A percentile compares a stretch with the other conserved stretches of the same genome.
Evolutionary conservation across 164 flowering plant species (phyloP).

Genomic region (Tetrastigma voinierianum): DNA sequence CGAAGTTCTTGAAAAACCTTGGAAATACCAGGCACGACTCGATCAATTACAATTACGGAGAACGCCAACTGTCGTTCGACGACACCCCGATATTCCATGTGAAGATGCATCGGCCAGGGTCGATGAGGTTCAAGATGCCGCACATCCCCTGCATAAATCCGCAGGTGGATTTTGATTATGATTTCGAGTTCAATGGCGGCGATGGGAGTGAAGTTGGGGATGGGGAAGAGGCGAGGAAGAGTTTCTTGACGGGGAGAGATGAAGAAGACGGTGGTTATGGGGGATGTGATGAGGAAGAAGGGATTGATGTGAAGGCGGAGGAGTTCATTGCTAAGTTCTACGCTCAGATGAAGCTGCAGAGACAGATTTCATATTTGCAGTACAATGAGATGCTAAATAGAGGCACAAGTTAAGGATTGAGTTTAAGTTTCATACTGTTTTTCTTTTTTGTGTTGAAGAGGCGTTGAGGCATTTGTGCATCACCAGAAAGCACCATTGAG

Average conservation of each 20-base stretch:
- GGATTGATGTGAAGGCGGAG: conserved; percentile 70
- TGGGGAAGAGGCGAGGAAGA: conserved; percentile 17
- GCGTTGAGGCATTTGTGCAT: conserved; percentile 24
- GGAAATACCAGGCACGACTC: conserved; percentile 18
- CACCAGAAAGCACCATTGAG: conserved; percentile 18
- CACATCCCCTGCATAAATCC: conserved; percentile 64
- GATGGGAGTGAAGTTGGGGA: conserved; percentile 6
- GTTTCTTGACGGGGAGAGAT: conserved; percentile 16
- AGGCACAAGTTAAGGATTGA: conserved; percentile 14
- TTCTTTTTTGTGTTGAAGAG: conserved; percentile 6
- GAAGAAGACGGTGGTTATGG: conserved; percentile 13
- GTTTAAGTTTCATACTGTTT: background rate
- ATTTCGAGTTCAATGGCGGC: conserved; percentile 26
- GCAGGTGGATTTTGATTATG: conserved; percentile 51
- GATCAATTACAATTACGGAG: conserved; percentile 44
- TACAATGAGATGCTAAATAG: conserved; percentile 33
- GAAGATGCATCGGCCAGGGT: conserved; percentile 53
- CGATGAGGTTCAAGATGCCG: conserved; percentile 60
- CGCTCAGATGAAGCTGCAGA: conserved; percentile 66
- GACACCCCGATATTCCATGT: conserved; percentile 64
- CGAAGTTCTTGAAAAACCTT: conserved; percentile 44
- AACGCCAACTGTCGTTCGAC: conserved; percentile 80
- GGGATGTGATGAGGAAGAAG: conserved; percentile 32
- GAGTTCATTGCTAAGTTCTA: conserved; percentile 79
- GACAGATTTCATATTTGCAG: conserved; percentile 56